Conservation (phyloP, 305 asterid species). For the Fraxinus velutina region DNA sequence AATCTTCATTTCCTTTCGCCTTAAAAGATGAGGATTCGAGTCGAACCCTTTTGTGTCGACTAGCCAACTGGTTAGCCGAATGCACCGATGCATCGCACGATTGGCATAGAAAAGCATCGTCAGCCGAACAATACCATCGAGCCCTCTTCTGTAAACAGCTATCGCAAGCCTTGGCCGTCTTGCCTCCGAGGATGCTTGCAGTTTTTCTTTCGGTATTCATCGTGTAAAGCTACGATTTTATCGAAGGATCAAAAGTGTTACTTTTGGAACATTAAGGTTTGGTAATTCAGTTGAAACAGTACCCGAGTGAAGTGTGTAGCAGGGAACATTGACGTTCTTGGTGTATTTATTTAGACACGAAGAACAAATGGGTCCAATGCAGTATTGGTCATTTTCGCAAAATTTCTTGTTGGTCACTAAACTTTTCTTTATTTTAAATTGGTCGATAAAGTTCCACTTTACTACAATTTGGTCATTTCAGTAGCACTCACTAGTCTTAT, state of each 20-base stretch:
- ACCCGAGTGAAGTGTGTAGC: background rate
- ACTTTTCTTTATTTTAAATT: background rate
- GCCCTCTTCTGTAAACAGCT: slow-evolving; percentile 64
- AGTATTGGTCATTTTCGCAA: background rate
- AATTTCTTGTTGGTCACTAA: background rate
- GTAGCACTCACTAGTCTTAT: background rate
- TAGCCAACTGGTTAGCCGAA: slow-evolving; percentile 64
- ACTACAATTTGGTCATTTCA: background rate
- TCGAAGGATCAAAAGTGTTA: background rate
- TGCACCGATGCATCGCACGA: slow-evolving; percentile 60
- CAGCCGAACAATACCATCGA: slow-evolving; percentile 72
- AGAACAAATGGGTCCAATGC: background rate
- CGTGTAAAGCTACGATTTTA: background rate
- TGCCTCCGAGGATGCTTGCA: slow-evolving; percentile 53
- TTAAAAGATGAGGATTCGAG: slow-evolving; percentile 40
- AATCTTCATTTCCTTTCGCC: background rate
- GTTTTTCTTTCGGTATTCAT: slow-evolving; percentile 36
- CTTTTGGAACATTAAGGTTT: background rate
- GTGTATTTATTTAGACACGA: background rate
- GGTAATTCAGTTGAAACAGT: slow-evolving; percentile 1
- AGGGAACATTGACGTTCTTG: background rate
- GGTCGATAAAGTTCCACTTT: background rate
- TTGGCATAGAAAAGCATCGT: slow-evolving; percentile 81
- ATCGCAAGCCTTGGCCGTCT: slow-evolving; percentile 68
- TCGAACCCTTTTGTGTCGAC: slow-evolving; percentile 61